Base-by-base conservation (phyloP, 768 basidiomycete species). In the Leccinum variicolor region DNA sequence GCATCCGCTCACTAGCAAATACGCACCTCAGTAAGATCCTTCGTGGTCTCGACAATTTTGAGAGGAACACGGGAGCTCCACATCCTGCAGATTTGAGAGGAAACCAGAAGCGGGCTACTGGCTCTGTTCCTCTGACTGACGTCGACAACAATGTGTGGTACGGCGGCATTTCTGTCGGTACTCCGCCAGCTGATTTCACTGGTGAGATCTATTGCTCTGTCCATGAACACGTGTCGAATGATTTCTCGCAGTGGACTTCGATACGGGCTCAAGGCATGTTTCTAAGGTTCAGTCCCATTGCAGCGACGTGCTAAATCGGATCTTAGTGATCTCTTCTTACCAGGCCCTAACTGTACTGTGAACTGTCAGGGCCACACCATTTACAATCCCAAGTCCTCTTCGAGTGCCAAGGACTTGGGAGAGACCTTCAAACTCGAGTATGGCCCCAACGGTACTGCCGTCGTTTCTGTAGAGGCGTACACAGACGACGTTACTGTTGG, bases 331-430 rank as follows among this genome's bases (percentile, higher is more conserved):
- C 52, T 73, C 4, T 68, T 69, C 57, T 36, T 74, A 25, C 72
- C 73, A 6, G 65, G 63, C 2, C 29, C 61, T 4, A 4, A 49
- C 5, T 74, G 73, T 59, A 29, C 3, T 17, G 62, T 53, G 23
- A 60, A 3, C 28, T 78, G 77, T 58, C 4, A 17, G 0, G 64
- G 57, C 3, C 75, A 78, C 59, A 60, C 43, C 34, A 58, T 66
- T 50, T 79, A 75, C 60, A 54, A 74, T 58, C 65, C 76, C 0
- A 14, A 11, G 1, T 2, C 8, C 11, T 68, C 66, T 49, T 57
- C 55, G 4, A 60, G 57, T 17, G 11, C 64, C 2, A n/a, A 47
- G 2, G 50, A 57, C 26, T 23, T 59, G 54, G 8, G 13, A 7
- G 4, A 31, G 28, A 47, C 26, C 14, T 66, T 62, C 50, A 3